These are phyloP conservation scores for Boletus eberwhitei DNA, from an alignment of 768 basidiomycete genomes.

Conservation along the genomic window DNA sequence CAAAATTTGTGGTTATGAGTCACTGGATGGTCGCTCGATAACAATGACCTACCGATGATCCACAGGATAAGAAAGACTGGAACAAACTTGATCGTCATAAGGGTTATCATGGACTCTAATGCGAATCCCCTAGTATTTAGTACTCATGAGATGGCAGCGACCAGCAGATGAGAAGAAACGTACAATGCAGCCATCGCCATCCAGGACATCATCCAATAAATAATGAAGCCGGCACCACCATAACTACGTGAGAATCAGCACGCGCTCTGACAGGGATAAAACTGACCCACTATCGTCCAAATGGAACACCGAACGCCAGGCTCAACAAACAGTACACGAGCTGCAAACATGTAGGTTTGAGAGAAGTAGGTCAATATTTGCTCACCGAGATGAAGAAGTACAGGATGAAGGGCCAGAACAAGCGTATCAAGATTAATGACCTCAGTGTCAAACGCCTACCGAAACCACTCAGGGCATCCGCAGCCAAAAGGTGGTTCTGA, in stretches of 20 bases:
- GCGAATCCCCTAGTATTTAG: constrained; percentile 51
- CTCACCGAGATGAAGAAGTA: constrained; percentile 44
- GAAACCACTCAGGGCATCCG: constrained; percentile 37
- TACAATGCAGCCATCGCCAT: constrained; percentile 54
- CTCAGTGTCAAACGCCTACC: constrained; percentile 36
- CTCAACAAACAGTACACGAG: constrained; percentile 58
- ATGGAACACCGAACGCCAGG: constrained; percentile 57
- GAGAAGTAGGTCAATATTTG: background rate
- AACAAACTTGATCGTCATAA: constrained; percentile 50
- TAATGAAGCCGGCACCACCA: constrained; percentile 53
- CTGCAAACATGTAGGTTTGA: constrained; percentile 26
- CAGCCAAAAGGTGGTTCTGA: constrained; percentile 34
- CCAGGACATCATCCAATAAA: constrained; percentile 70
- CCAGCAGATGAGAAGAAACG: constrained; percentile 15
- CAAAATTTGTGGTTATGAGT: background rate
- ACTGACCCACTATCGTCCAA: constrained; percentile 42
- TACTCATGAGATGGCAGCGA: background rate
- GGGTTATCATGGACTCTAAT: constrained; percentile 54
- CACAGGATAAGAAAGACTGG: constrained; percentile 61
- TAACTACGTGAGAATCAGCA: constrained; percentile 31
- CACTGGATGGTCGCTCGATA: background rate
- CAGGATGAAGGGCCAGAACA: constrained; percentile 36
- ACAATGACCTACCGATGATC: constrained; percentile 50
- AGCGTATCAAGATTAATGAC: constrained; percentile 39
- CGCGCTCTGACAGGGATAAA: background rate